Percentiles rank a stretch among this genome's conserved stretches.
phyloP scores from a whole-genome alignment of 495 filamentous ascomycete species.

The Pyronema omphalodes region DNA sequence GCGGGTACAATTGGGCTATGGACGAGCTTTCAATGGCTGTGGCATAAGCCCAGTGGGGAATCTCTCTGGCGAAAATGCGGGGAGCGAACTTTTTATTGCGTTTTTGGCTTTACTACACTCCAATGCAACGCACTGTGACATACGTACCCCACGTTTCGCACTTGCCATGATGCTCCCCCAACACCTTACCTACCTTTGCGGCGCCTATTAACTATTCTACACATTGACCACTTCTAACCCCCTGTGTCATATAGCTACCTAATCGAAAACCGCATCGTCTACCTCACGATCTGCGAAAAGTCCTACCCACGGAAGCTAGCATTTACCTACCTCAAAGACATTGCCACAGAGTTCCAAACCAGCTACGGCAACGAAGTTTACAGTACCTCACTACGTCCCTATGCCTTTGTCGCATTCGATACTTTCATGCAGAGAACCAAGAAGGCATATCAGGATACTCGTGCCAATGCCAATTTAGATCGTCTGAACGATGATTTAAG shows the following conservation, averaged over 20 bases:
- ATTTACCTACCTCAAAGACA: conserved; percentile 93
- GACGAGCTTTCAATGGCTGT: neutral
- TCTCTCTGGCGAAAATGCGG: too few relatives aligned
- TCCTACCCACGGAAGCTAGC: conserved; percentile 96
- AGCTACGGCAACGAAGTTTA: conserved; percentile 62
- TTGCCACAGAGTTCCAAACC: conserved; percentile 75
- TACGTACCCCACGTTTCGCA: too few relatives aligned
- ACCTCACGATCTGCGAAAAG: conserved; percentile 78
- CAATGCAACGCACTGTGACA: too few relatives aligned
- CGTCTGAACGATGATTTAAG: conserved; percentile 86
- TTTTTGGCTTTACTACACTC: too few relatives aligned
- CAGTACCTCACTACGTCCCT: conserved; percentile 60
- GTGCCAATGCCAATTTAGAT: conserved; percentile 72
- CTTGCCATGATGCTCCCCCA: too few relatives aligned
- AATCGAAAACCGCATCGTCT: conserved; percentile 64
- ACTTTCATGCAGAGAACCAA: conserved; percentile 89
- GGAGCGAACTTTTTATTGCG: too few relatives aligned
- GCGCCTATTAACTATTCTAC: neutral
- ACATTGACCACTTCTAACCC: neutral
- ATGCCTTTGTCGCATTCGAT: conserved; percentile 94
- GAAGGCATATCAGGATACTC: conserved; percentile 81
- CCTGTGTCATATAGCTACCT: conserved; percentile 50
- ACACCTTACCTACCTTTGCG: neutral
- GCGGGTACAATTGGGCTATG: too few relatives aligned
- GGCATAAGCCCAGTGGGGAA: neutral